Evolutionary conservation across 2,329 filamentous ascomycete genomes (phyloP).

Genomic region (Fusarium sp.): DNA sequence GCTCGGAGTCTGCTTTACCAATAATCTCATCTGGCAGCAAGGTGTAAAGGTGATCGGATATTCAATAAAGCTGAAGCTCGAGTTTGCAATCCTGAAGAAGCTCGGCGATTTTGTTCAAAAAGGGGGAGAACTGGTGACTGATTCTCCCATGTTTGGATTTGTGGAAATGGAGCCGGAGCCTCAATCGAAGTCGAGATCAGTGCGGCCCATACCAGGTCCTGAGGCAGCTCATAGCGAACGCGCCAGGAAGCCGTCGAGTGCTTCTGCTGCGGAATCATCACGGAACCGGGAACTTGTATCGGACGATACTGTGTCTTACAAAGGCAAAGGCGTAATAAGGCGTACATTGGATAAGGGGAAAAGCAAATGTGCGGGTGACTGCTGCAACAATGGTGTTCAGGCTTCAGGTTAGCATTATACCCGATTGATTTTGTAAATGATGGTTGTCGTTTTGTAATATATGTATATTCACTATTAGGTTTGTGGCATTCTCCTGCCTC

Average conservation of each 20-base stretch:
- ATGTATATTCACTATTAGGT: neutral
- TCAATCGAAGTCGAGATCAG: constrained; percentile 2
- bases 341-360: constrained; percentile 15
- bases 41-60: constrained; percentile 53
- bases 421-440: neutral
- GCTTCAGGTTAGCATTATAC: constrained; percentile 24
- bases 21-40: constrained; percentile 51
- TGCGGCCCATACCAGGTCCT: neutral
- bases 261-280: constrained; percentile 16
- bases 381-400: constrained; percentile 1
- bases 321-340: constrained; percentile 20
- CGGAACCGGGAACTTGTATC: constrained; percentile 1
- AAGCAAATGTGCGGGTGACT: constrained; percentile 16
- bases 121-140: constrained; percentile 30
- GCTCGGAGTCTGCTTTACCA: constrained; percentile 50
- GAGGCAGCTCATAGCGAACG: constrained; percentile 9
- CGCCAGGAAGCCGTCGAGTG: constrained; percentile 16
- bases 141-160: constrained; percentile 33
- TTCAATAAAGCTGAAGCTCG: constrained; percentile 55
- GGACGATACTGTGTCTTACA: neutral
- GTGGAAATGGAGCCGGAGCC: constrained; percentile 34
- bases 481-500: neutral
- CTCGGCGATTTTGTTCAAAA: constrained; percentile 52
- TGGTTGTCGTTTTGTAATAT: neutral
- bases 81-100: constrained; percentile 53